Evolutionary conservation across 768 basidiomycete genomes (phyloP).

Genomic region (Exsudoporus frostii): DNA sequence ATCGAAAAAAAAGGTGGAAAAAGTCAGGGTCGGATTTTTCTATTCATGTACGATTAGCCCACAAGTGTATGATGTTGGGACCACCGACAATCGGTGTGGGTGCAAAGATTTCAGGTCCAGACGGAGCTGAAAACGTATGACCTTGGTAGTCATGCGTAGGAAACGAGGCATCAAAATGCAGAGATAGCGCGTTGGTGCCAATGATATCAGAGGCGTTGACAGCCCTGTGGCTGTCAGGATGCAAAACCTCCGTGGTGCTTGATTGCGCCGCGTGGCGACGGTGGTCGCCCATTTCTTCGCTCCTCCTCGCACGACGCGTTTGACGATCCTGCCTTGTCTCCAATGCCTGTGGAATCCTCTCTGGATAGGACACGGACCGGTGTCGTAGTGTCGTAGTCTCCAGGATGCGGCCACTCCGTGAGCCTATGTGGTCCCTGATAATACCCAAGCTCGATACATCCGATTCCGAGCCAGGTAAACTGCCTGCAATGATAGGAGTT

Average conservation of each 20-base stretch:
- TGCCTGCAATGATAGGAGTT: slow-evolving; percentile 21
- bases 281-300: slow-evolving; percentile 14
- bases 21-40: not conserved
- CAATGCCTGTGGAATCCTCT: slow-evolving; percentile 10
- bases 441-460: slow-evolving; percentile 28
- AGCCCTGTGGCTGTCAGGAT: slow-evolving; percentile 13
- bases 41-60: slow-evolving; percentile 32
- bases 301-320: slow-evolving; percentile 24
- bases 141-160: slow-evolving; percentile 23
- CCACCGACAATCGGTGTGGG: slow-evolving; percentile 35
- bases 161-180: slow-evolving; percentile 36
- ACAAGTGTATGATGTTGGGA: slow-evolving; percentile 33
- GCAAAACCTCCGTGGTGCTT: slow-evolving; percentile 20
- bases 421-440: slow-evolving; percentile 22
- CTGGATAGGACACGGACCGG: slow-evolving; percentile 19
- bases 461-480: slow-evolving; percentile 17
- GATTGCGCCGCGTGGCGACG: slow-evolving; percentile 23
- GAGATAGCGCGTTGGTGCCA: slow-evolving; percentile 32
- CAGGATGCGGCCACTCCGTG: slow-evolving; percentile 6
- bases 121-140: slow-evolving; percentile 20
- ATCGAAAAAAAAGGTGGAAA: not conserved
- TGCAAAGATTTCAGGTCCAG: slow-evolving; percentile 32
- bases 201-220: slow-evolving; percentile 23
- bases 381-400: slow-evolving; percentile 13
- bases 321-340: slow-evolving; percentile 16